Percentiles rank a stretch among this genome's conserved stretches.
phyloP scores from a whole-genome alignment of 768 basidiomycete species.

The Psilocybe azurescens region DNA sequence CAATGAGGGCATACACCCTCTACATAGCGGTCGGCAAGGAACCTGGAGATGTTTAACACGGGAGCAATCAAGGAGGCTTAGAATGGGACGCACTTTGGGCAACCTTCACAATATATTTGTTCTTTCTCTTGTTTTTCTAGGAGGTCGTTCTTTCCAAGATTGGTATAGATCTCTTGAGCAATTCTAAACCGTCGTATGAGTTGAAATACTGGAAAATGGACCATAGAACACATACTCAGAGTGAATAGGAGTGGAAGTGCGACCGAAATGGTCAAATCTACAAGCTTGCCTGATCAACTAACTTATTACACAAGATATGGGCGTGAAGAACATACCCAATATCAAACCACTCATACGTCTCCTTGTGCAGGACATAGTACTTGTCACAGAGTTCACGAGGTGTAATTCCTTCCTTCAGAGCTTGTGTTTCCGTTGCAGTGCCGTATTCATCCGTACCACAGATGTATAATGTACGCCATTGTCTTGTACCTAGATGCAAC shows the following conservation, averaged over 20 bases:
- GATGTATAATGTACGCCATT: slow-evolving; percentile 89
- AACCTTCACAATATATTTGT: slow-evolving; percentile 95
- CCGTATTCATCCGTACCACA: slow-evolving; percentile 99
- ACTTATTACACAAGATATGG: slow-evolving; percentile 5
- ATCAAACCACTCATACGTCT: slow-evolving; percentile 98
- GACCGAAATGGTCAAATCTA: slow-evolving; percentile 95
- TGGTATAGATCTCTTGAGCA: slow-evolving; percentile 86
- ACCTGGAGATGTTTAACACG: slow-evolving; percentile 47
- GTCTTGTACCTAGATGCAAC: slow-evolving; percentile 62
- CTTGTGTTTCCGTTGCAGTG: slow-evolving; percentile 99
- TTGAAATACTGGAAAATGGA: slow-evolving; percentile 73
- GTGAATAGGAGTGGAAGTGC: slow-evolving; percentile 90
- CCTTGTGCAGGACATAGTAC: slow-evolving; percentile 86
- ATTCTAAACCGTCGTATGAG: slow-evolving; percentile 57
- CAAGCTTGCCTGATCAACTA: slow-evolving; percentile 7
- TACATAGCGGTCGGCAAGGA: slow-evolving; percentile 96
- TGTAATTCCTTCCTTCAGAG: slow-evolving; percentile 83
- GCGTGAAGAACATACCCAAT: slow-evolving; percentile 64
- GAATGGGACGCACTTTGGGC: slow-evolving; percentile 64
- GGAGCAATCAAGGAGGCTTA: neutral
- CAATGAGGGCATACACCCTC: slow-evolving; percentile 99
- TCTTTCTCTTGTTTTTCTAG: slow-evolving; percentile 86
- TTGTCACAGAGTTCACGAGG: slow-evolving; percentile 88
- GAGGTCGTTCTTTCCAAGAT: slow-evolving; percentile 77
- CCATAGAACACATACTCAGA: slow-evolving; percentile 68